Conservation (phyloP, 2,329 filamentous ascomycete genomes). For the Colletotrichum australisinense region DNA sequence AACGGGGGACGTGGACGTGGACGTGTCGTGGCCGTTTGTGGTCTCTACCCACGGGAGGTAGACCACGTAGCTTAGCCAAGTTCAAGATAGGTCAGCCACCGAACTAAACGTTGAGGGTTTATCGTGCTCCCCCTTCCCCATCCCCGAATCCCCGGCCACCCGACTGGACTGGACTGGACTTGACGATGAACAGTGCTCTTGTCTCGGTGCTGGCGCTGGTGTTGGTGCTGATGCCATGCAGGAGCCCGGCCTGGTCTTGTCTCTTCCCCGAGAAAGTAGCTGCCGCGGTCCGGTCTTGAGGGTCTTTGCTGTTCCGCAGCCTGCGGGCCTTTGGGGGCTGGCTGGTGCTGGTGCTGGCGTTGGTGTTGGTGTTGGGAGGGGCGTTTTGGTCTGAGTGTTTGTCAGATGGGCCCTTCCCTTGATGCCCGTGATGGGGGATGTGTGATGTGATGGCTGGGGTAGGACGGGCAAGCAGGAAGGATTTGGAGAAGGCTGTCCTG, state of each 20-base stretch:
- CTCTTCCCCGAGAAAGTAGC: background rate
- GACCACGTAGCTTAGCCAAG: background rate
- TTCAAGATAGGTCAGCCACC: background rate
- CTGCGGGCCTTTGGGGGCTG: background rate
- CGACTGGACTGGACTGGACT: background rate
- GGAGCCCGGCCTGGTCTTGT: background rate
- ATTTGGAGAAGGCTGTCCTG: too few species aligned
- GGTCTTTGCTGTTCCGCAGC: background rate
- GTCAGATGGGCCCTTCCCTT: background rate
- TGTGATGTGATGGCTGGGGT: background rate
- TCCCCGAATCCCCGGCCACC: background rate
- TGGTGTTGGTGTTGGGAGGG: background rate
- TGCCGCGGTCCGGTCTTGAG: background rate
- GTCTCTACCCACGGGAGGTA: background rate
- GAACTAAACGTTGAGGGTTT: background rate
- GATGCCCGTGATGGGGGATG: background rate
- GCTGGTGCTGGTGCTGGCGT: slow-evolving; percentile 7
- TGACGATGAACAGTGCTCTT: background rate
- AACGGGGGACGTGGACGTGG: too few species aligned
- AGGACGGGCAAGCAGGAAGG: background rate
- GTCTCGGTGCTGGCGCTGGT: background rate
- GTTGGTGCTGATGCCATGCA: background rate
- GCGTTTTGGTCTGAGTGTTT: background rate
- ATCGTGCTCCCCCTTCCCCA: background rate
- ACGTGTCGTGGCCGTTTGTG: background rate